Base-by-base conservation (phyloP, 2,329 filamentous ascomycete species). In the Elsinoe australis region DNA sequence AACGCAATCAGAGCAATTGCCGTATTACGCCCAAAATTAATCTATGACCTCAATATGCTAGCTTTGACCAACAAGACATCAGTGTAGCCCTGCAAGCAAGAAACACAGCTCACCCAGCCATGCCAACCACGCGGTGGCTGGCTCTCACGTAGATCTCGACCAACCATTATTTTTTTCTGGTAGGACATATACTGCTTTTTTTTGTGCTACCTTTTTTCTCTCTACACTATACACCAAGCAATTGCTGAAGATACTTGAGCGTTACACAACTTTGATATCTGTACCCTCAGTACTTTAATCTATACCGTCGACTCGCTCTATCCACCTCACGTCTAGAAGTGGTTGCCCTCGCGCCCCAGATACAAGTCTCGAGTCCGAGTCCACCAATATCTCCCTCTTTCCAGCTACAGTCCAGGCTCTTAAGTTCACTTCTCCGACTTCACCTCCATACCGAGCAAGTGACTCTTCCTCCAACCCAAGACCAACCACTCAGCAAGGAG, bases 131-230 rank as follows among this genome's bases (percentile, higher is more conserved):
- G 39, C 39, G 28, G 33, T 41, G 36, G 36, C 36, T 26, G 36
- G 36, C 36, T 22, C 15, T n/a, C n/a, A n/a, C n/a, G 39, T 32
- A 44, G 39, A 44, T 44, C 39, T 32, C 26, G n/a, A n/a, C 28
- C 12, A 44, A 29, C 39, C 39, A 44, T 26, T 17, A n/a, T n/a
- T 32, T 15, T 29, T 44, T 44, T 44, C 21, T 32, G 24, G 17
- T 44, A 19, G 39, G 24, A 29, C 32, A 31, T 31, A 31, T 17
- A 24, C 21, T 9, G 17, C 7, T 32, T 19, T 19, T 44, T 10
- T 18, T 26, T 44, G 39, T 44, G 24, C 26, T 44, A 44, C 39
- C 21, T 24, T 9, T 15, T 26, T 44, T 17, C 31, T 26, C 8
- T 14, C 31, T 17, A 17, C 39, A 18, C 26, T 21, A 15, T 22